These are phyloP conservation scores for Oryza nivara DNA, from an alignment of 176 grass and related monocot genomes.

Conservation along the genomic window DNA sequence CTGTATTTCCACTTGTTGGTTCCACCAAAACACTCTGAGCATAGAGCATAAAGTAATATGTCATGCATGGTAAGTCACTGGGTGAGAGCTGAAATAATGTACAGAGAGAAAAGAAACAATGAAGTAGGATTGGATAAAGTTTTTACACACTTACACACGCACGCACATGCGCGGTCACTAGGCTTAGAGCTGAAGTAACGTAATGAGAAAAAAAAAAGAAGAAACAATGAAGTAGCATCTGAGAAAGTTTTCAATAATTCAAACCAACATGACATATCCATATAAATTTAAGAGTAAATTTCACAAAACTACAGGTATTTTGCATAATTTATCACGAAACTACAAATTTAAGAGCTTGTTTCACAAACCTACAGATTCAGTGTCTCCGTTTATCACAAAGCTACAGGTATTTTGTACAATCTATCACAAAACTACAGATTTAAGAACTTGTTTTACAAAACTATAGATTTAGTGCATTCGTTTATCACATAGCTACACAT, in stretches of 20 bases:
- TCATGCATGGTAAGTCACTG: not conserved
- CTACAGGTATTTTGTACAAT: too few species aligned
- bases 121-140: not conserved
- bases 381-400: too few species aligned
- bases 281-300: too few species aligned
- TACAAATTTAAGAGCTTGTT: too few species aligned
- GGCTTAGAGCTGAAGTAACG: not conserved
- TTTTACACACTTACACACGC: too few species aligned
- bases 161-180: not conserved
- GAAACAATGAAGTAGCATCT: not conserved
- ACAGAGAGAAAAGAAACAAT: not conserved
- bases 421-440: too few species aligned
- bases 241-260: not conserved
- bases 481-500: too few species aligned
- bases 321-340: too few species aligned
- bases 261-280: not conserved
- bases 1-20: conserved; percentile 93
- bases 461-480: too few species aligned
- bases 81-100: not conserved
- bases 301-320: too few species aligned
- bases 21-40: conserved; percentile 82
- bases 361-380: too few species aligned
- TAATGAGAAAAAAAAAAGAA: not conserved
- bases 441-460: too few species aligned
- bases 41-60: conserved; percentile 15